Evolutionary conservation across 1,284 basidiomycete genomes (phyloP), one percentile per base, ranked within the genome.

Genomic region (Cutaneotrichosporon sp.): DNA sequence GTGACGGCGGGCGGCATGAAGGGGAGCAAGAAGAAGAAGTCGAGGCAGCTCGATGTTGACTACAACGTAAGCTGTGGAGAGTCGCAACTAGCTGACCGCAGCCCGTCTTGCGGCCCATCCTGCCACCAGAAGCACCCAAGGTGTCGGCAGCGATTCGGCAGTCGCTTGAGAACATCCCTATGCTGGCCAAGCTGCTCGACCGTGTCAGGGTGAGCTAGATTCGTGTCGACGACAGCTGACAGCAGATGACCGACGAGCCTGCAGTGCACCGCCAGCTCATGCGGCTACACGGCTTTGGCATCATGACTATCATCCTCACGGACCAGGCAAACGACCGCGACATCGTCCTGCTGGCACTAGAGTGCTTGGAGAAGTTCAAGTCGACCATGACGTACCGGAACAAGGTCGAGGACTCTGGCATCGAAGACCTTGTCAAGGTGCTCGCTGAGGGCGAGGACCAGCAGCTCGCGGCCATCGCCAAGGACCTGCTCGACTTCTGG

Each of bases 121-220:
- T 47, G 24, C 84, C 88, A 66, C 86, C 87, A 60, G 94, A 98
- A 63, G 89, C 92, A 2, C 90, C 91, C 2, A 95, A 94, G 76
- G 88, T 99, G 43, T 86, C 97, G 7, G 90, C 92, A 60, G 95
- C 94, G 0, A 85, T 98, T 65, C 87, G 92, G 38, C 94, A 98
- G 76, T 92, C 92, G 0, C 85, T 81, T 38, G 80, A 87, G 66
- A 95, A 90, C 75, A 86, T 87, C 56, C 89, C 89, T 71, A 88
- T 99, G 66, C 81, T 98, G 58, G 80, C 85, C 60, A 94, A 93
- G 74, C 81, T 99, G 10, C 83, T 99, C 22, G 87, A 87, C 59
- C 89, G 97, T 64, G 87, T 99, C 68, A 89, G 87, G 83, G 91
- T 91, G 62, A 38, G 82, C 71, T 25, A 5, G 4, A 2, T 29